Evolutionary conservation across 805 yeast species (phyloP), one percentile per base, ranked within the genome.

Genomic region (Starmerella stellata): DNA sequence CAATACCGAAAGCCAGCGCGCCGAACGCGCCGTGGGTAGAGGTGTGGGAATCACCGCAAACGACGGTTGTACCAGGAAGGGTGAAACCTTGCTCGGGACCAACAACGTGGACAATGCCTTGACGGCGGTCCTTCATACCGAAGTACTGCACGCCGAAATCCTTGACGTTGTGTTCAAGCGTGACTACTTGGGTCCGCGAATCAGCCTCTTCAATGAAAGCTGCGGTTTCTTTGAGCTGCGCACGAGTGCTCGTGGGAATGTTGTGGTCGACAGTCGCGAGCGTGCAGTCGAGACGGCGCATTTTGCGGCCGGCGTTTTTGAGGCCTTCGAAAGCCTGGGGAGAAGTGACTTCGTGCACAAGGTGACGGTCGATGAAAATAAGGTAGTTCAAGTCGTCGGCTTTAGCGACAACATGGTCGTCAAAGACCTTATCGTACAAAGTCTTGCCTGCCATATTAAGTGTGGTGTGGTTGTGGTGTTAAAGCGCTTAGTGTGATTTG

Each of bases 51-150:
- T 90, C 99, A 60, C 99, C 99, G 64, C 98, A 90, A 33, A 90
- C 99, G 25, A 90, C 95, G 3, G 98, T 90, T 37, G 96, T 83
- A 52, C 98, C 98, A 28, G 98, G 98, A 38, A 90, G 68, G 27
- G 98, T 90, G 64, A 90, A 90, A 37, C 96, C 98, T 63, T 90
- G 96, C 60, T 90, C 98, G 29, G 98, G 99, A 35, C 98, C 99
- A 43, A 90, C 93, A 49, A 90, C 81, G 60, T 90, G 99, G 40
- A 90, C 98, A 56, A 90, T 90, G 52, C 99, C 98, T 63, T 90
- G 99, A 62, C 96, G 75, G 46, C 69, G 69, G 62, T 87, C 96
- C 42, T 75, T 69, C 92, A 90, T 80, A 50, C 98, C 98, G 48
- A 87, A 85, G 57, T 76, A 90, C 13, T 94, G 78, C 29, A 90